These are phyloP conservation scores for Malbranchea zuffiana DNA, from an alignment of 2,329 filamentous ascomycete genomes.

Conservation along the genomic window DNA sequence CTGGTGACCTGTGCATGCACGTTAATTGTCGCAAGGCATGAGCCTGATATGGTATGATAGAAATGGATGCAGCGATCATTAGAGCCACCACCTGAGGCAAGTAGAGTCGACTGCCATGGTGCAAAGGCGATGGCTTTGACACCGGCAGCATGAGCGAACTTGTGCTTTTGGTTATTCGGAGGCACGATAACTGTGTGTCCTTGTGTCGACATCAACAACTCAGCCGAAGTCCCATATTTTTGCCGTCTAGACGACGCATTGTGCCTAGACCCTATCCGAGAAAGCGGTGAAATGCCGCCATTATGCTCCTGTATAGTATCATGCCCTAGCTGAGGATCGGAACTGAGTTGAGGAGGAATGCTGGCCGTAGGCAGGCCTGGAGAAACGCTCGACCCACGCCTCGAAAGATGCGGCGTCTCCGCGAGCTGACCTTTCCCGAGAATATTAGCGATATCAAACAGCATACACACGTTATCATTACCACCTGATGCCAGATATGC, in stretches of 20 bases:
- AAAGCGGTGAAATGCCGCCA: conserved; percentile 2
- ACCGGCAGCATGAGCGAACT: conserved; percentile 70
- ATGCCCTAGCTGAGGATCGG: neutral
- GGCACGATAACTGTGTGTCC: conserved; percentile 40
- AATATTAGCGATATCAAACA: conserved; percentile 61
- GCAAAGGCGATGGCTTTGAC: conserved; percentile 97
- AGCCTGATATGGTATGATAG: conserved; percentile 75
- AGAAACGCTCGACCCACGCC: neutral
- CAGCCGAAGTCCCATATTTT: too few species aligned
- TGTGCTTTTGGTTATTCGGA: conserved; percentile 53
- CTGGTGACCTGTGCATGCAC: conserved; percentile 90
- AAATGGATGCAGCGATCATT: conserved; percentile 96
- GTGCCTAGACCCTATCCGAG: neutral
- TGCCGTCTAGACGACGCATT: too few species aligned
- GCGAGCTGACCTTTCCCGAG: neutral
- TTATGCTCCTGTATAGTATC: too few species aligned
- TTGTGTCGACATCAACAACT: conserved; percentile 1
- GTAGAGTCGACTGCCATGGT: conserved; percentile 76
- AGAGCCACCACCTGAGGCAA: conserved; percentile 85
- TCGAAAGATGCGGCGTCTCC: neutral
- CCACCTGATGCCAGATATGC: conserved; percentile 73
- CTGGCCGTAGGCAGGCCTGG: neutral
- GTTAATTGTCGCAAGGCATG: conserved; percentile 77
- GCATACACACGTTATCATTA: conserved; percentile 80
- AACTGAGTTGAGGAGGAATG: neutral